These are phyloP conservation scores for Ramaria rubella DNA, from an alignment of 768 basidiomycete genomes.

Conservation along the genomic window DNA sequence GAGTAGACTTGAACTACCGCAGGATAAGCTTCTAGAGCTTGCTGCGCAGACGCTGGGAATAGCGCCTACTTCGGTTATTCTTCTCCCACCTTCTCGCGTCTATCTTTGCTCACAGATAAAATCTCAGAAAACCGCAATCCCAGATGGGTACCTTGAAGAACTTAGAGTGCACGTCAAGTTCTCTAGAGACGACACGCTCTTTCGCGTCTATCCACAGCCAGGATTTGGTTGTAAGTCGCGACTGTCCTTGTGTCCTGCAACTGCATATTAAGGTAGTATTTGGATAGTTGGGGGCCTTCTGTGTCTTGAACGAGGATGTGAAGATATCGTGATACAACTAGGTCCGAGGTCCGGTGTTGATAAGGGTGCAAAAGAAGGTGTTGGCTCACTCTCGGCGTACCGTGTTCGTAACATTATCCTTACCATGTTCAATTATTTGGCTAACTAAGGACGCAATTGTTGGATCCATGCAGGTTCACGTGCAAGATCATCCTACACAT, in stretches of 20 bases:
- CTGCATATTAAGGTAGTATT: neutral
- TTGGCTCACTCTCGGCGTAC: conserved; percentile 43
- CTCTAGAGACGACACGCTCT: conserved; percentile 22
- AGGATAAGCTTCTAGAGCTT: neutral
- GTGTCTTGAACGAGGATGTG: conserved; percentile 45
- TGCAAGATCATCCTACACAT: conserved; percentile 18
- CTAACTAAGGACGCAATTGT: neutral
- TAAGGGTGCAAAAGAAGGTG: conserved; percentile 37
- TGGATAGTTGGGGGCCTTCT: conserved; percentile 35
- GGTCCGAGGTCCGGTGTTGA: conserved; percentile 26
- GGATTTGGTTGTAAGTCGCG: conserved; percentile 33
- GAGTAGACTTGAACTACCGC: neutral
- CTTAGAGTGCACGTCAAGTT: conserved; percentile 17
- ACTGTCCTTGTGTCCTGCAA: no score
- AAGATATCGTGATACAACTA: conserved; percentile 28
- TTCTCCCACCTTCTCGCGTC: neutral
- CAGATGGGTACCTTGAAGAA: conserved; percentile 19
- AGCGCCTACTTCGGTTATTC: neutral
- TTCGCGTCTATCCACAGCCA: conserved; percentile 32
- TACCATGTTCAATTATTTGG: neutral
- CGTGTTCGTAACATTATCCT: conserved; percentile 30
- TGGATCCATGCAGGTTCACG: conserved; percentile 11
- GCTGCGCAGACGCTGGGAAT: neutral
- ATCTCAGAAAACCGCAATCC: conserved; percentile 5
- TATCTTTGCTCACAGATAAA: neutral